Evolutionary conservation across 2,329 filamentous ascomycete genomes (phyloP).

Genomic region (Trichoderma asperellum): DNA sequence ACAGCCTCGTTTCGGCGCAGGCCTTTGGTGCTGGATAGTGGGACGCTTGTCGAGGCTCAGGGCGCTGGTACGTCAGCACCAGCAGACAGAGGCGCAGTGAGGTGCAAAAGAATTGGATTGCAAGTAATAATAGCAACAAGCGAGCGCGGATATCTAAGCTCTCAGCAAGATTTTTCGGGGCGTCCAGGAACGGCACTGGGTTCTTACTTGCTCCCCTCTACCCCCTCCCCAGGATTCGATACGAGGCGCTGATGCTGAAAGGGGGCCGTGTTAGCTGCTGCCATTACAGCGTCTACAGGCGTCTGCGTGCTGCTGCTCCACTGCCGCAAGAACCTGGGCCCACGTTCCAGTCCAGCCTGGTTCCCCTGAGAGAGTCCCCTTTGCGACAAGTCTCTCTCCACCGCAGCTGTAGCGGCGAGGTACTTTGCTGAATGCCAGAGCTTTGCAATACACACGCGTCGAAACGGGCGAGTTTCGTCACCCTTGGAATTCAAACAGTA

Average conservation of each 20-base stretch:
- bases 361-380: slow-evolving; percentile 20
- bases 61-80: slow-evolving; percentile 25
- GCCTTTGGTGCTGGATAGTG: slow-evolving; percentile 5
- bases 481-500: slow-evolving; percentile 24
- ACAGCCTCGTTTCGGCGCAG: slow-evolving; percentile 30
- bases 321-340: slow-evolving; percentile 1
- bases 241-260: slow-evolving; percentile 18
- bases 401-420: not conserved
- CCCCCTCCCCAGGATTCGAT: slow-evolving; percentile 7
- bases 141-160: not conserved
- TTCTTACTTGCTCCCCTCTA: not conserved
- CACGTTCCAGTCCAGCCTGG: slow-evolving; percentile 27
- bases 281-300: not conserved
- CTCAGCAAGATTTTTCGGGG: slow-evolving; percentile 6
- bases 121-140: slow-evolving; percentile 11
- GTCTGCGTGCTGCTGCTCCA: not conserved
- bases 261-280: slow-evolving; percentile 13
- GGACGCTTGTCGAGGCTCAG: slow-evolving; percentile 20
- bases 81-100: slow-evolving; percentile 26
- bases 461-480: not conserved
- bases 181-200: not conserved
- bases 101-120: slow-evolving; percentile 6
- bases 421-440: slow-evolving; percentile 20
- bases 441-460: not conserved
- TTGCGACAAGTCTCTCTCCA: slow-evolving; percentile 14